Percentiles rank a stretch among this genome's conserved stretches.
Conservation (phyloP, 495 filamentous ascomycete genomes). For the Aspergillus asperescens region DNA sequence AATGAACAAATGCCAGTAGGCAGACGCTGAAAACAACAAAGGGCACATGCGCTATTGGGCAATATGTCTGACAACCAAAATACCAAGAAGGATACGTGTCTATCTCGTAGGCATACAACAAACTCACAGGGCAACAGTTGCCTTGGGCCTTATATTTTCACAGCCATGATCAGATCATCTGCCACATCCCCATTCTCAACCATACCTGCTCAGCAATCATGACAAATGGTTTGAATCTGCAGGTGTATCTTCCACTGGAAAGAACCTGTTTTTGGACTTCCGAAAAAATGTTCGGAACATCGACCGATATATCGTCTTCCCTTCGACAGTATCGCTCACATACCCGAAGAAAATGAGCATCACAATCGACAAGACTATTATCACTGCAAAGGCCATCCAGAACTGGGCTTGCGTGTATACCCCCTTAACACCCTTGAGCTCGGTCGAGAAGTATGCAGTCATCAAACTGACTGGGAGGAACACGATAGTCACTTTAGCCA, state of each 20-base stretch:
- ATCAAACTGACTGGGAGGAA: constrained; percentile 81
- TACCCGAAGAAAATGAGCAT: constrained; percentile 46
- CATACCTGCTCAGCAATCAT: background rate
- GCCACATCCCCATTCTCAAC: background rate
- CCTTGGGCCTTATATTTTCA: background rate
- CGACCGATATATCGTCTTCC: constrained; percentile 46
- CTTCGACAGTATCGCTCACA: constrained; percentile 47
- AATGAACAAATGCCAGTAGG: no score
- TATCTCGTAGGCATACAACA: background rate
- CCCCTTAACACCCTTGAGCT: constrained; percentile 54
- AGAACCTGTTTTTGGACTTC: constrained; percentile 25
- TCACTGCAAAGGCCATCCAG: constrained; percentile 67
- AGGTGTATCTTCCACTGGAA: constrained; percentile 7
- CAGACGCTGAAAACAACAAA: no score
- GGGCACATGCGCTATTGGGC: no score
- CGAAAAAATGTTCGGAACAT: constrained; percentile 38
- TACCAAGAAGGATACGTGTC: no score
- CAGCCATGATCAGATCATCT: background rate
- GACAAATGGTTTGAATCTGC: background rate
- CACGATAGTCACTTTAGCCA: constrained; percentile 77
- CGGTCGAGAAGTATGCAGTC: constrained; percentile 77
- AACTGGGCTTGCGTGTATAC: constrained; percentile 60
- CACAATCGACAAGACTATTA: constrained; percentile 58
- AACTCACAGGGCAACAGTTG: background rate
- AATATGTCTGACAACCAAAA: background rate